Evolutionary conservation across 495 filamentous ascomycete species (phyloP).

Genomic region (Talaromyces nanjingensis): DNA sequence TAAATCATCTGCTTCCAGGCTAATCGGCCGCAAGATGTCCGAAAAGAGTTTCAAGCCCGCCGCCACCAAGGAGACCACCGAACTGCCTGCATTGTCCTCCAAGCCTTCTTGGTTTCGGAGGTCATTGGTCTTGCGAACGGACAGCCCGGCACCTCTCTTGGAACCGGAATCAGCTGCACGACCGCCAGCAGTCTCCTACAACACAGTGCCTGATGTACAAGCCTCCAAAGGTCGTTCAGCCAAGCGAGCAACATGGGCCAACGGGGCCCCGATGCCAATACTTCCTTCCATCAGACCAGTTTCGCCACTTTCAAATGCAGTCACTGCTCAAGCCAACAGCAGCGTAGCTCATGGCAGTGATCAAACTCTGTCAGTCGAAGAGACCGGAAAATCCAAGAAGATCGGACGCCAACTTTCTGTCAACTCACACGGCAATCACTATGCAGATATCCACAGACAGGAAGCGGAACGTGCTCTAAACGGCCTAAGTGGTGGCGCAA

Average conservation of each 20-base stretch:
- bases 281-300: constrained; percentile 93
- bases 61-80: constrained; percentile 54
- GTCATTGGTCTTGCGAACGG: constrained; percentile 72
- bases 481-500: constrained; percentile 62
- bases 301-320: constrained; percentile 84
- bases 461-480: constrained; percentile 88
- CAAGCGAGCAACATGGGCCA: constrained; percentile 87
- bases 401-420: constrained; percentile 93
- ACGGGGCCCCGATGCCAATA: constrained; percentile 93
- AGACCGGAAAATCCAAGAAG: constrained; percentile 70
- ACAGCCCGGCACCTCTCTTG: constrained; percentile 41
- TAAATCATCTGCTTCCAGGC: constrained; percentile 79
- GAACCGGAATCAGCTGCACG: constrained; percentile 29
- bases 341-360: constrained; percentile 25
- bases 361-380: constrained; percentile 28
- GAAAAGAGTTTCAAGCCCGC: constrained; percentile 56
- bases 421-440: constrained; percentile 89
- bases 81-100: constrained; percentile 62
- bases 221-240: constrained; percentile 52
- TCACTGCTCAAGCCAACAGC: constrained; percentile 76
- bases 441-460: constrained; percentile 77
- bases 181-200: constrained; percentile 46
- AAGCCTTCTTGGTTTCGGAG: constrained; percentile 96
- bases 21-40: constrained; percentile 82
- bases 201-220: constrained; percentile 41